These are phyloP conservation scores for Anethum foeniculum DNA, from an alignment of 140 eudicot genomes.

Conservation along the genomic window DNA sequence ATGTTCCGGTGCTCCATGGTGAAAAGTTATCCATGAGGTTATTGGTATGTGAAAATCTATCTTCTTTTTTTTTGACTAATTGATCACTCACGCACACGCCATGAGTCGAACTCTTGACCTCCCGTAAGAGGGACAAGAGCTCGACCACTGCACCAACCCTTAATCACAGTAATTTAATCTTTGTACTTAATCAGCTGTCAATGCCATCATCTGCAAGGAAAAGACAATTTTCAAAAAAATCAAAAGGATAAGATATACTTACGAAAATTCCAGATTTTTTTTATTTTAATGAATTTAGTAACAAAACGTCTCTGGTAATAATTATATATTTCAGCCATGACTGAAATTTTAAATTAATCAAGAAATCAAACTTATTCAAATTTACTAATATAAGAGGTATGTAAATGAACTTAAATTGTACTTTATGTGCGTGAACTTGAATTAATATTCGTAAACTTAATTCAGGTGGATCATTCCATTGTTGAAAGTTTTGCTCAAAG, in stretches of 20 bases:
- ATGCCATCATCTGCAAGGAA: neutral
- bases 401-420: neutral
- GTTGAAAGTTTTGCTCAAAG: conserved; percentile 73
- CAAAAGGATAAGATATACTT: neutral
- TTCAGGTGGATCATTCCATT: conserved; percentile 68
- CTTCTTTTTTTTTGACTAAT: too few species aligned
- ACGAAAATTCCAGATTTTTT: neutral
- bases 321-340: neutral
- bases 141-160: too few species aligned
- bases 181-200: neutral
- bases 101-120: too few species aligned
- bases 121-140: too few species aligned
- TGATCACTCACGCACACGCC: too few species aligned
- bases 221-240: neutral
- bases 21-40: conserved; percentile 58
- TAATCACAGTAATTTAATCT: neutral
- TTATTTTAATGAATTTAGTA: neutral
- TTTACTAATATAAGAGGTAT: neutral
- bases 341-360: neutral
- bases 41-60: conserved; percentile 43
- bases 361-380: neutral
- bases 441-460: neutral
- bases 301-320: neutral
- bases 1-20: conserved; percentile 67
- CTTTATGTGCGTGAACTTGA: neutral